phyloP scores from a whole-genome alignment of 192 early-diverging fungal species.

The Lunasporangiospora selenospora region DNA sequence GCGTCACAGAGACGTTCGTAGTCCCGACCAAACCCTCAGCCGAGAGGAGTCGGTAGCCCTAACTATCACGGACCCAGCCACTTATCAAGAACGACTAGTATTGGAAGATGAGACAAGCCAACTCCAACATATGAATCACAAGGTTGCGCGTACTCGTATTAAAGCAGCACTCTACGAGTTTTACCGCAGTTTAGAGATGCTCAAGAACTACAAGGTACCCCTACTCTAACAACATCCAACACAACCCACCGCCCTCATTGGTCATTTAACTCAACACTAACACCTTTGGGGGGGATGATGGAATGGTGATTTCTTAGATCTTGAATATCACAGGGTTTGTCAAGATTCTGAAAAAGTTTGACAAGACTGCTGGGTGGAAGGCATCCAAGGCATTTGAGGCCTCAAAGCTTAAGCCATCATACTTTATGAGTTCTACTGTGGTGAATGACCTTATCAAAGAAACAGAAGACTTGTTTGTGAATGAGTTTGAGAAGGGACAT shows the following conservation, averaged over 20 bases:
- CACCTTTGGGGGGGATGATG: not conserved
- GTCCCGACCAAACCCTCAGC: too few species aligned
- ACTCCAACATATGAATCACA: slow-evolving; percentile 31
- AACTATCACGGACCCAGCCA: too few species aligned
- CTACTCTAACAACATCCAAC: too few species aligned
- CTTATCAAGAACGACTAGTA: slow-evolving; percentile 17
- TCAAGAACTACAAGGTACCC: slow-evolving; percentile 76
- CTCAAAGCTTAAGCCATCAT: slow-evolving; percentile 17
- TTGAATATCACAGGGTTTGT: slow-evolving; percentile 68
- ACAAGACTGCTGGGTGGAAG: slow-evolving; percentile 60
- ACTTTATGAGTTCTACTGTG: slow-evolving; percentile 64
- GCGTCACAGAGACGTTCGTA: too few species aligned
- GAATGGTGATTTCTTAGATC: slow-evolving; percentile 18
- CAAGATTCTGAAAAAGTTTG: slow-evolving; percentile 83
- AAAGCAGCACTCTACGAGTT: slow-evolving; percentile 77
- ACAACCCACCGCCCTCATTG: not conserved
- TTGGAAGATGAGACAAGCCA: slow-evolving; percentile 24
- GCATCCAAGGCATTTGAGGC: slow-evolving; percentile 24
- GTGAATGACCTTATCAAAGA: slow-evolving; percentile 67
- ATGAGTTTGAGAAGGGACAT: slow-evolving; percentile 69
- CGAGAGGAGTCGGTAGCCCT: too few species aligned
- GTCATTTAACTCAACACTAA: not conserved
- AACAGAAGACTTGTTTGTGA: slow-evolving; percentile 72
- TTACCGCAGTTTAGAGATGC: slow-evolving; percentile 73
- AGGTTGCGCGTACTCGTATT: slow-evolving; percentile 60